Base-by-base conservation (phyloP, 192 early-diverging fungal genomes). In the Entomortierella lignicola region DNA sequence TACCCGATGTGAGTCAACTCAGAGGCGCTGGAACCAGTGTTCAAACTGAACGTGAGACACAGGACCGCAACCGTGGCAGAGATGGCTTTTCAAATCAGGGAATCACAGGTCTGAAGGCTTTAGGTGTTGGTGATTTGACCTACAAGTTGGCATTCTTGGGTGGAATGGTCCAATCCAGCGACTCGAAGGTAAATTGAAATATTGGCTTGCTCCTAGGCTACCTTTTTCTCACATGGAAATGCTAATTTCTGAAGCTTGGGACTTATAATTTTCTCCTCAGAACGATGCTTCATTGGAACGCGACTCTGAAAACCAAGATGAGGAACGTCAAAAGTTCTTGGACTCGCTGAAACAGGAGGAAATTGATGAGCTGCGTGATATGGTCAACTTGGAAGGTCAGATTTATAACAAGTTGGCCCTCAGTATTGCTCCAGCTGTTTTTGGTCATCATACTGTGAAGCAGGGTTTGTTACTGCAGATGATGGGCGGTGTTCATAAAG, bases 401-500 rank as follows among this genome's bases (percentile, higher is more conserved):
- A 86, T 96, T 39, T 95, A 95, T 70, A 81, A 89, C 54, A 93
- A 92, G 65, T 81, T 98, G 54, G 91, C 94, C 11, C 81, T 85
- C 56, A 94, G 92, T 69, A 88, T 99, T 42, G 93, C 96, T 20
- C 96, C 97, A 8, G 93, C 91, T 60, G 93, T 98, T 51, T 98
- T 94, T 81, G 95, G 94, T 1, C 96, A 99, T 77, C 92, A 96
- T 42, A 93, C 93, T 59, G 92, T 99, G 52, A 99, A 99, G 85
- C 96, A 97, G 62, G 97, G 97, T 34, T 83, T 99, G 39, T 79
- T 99, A 63, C 83, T 99, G 59, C 97, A 99, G 82, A 77, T 98
- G 43, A 84, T 98, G 65, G 97, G 98, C 44, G 98, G 98, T 55
- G 95, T 99, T 20, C 97, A 98, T 85, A 98, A 99, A 82, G 77